Evolutionary conservation across 1,139 yeast species (phyloP).

Genomic region (Yamadazyma membranifaciens): DNA sequence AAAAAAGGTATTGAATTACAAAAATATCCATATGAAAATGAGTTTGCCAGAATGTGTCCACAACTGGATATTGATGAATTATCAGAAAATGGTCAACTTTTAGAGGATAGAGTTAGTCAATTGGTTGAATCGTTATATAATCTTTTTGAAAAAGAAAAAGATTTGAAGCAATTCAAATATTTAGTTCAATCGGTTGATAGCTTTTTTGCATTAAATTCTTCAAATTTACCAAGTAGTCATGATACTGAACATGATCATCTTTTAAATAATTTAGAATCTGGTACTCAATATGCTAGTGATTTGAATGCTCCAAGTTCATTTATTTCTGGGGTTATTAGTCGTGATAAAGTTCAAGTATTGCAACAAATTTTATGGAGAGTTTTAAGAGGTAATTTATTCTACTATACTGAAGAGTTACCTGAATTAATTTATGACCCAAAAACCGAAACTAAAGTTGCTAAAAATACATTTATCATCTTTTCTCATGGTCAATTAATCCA

Average conservation of each 20-base stretch:
- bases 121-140: slow-evolving; percentile 36
- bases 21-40: slow-evolving; percentile 45
- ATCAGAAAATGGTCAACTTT: slow-evolving; percentile 59
- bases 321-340: slow-evolving; percentile 80
- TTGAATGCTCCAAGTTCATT: slow-evolving; percentile 33
- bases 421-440: slow-evolving; percentile 45
- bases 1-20: slow-evolving; percentile 45
- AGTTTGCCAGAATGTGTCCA: slow-evolving; percentile 36
- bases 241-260: slow-evolving; percentile 23
- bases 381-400: slow-evolving; percentile 83
- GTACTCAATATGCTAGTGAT: slow-evolving; percentile 15
- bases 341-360: slow-evolving; percentile 65
- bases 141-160: slow-evolving; percentile 34
- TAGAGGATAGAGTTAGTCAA: slow-evolving; percentile 44
- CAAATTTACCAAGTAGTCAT: slow-evolving; percentile 15
- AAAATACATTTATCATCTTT: slow-evolving; percentile 45
- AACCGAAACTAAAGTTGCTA: slow-evolving; percentile 28
- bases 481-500: slow-evolving; percentile 43
- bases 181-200: slow-evolving; percentile 61
- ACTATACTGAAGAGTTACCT: slow-evolving; percentile 65
- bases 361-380: slow-evolving; percentile 93
- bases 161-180: slow-evolving; percentile 36
- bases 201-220: slow-evolving; percentile 49
- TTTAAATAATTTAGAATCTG: slow-evolving; percentile 28
- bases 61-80: slow-evolving; percentile 76